phyloP scores from a whole-genome alignment of 345 rosid species.

The Salix brachista region DNA sequence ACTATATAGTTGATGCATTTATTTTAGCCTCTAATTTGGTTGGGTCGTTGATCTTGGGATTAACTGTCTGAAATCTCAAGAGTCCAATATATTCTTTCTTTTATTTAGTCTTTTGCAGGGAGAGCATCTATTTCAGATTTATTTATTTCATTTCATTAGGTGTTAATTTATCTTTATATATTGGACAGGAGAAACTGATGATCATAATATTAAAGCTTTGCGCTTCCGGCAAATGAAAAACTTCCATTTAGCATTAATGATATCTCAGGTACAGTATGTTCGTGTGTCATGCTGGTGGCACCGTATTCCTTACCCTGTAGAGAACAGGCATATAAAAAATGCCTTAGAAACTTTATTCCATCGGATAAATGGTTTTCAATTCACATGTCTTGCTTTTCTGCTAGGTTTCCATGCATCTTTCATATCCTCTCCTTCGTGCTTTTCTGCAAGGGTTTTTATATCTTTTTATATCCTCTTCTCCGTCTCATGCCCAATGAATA shows the following conservation, averaged over 20 bases:
- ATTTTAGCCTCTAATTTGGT: not conserved
- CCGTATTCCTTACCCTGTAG: not conserved
- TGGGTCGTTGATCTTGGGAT: not conserved
- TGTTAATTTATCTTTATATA: constrained; percentile 5
- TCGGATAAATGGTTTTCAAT: not conserved
- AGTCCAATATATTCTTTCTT: not conserved
- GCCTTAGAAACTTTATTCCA: not conserved
- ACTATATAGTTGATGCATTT: too few species aligned
- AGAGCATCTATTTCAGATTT: too few species aligned
- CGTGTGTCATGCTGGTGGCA: not conserved
- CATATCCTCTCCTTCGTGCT: too few species aligned
- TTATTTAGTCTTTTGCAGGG: not conserved
- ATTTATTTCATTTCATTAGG: too few species aligned
- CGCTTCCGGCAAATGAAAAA: constrained; percentile 87
- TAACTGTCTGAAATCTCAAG: not conserved
- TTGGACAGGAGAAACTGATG: constrained; percentile 67
- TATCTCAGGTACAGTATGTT: constrained; percentile 64
- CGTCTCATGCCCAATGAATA: not conserved
- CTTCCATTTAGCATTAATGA: constrained; percentile 82
- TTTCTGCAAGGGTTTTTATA: not conserved
- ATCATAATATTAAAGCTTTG: constrained; percentile 55
- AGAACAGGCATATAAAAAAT: not conserved
- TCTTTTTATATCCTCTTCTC: not conserved
- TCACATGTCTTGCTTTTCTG: not conserved
- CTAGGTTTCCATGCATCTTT: too few species aligned